These are phyloP conservation scores for Massarina eburnea DNA, from an alignment of 2,329 filamentous ascomycete species.

Conservation along the genomic window DNA sequence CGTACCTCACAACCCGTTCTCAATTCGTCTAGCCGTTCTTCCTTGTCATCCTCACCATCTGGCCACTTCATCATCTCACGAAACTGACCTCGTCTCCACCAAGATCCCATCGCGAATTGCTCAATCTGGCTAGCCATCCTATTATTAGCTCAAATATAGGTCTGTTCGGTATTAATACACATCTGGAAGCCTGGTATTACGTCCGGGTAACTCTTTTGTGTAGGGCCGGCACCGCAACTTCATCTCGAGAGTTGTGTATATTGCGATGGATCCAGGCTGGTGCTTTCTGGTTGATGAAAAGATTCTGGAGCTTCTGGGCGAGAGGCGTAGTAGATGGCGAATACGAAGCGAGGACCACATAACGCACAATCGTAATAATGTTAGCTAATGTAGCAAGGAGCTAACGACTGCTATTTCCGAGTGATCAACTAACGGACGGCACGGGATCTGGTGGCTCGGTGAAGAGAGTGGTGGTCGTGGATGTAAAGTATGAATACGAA, in stretches of 20 bases:
- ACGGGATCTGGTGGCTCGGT: constrained; percentile 8
- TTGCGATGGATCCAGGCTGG: constrained; percentile 20
- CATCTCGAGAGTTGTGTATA: constrained; percentile 13
- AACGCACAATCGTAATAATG: constrained; percentile 1
- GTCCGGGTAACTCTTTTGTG: constrained; percentile 12
- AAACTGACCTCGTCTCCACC: constrained; percentile 12
- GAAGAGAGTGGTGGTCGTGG: constrained; percentile 14
- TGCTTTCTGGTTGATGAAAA: constrained; percentile 1
- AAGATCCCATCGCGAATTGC: constrained; percentile 17
- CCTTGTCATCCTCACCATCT: constrained; percentile 9
- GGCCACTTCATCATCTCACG: constrained; percentile 12
- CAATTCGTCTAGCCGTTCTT: neutral
- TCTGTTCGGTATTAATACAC: constrained; percentile 20
- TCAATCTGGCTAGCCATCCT: constrained; percentile 19
- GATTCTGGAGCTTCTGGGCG: constrained; percentile 4
- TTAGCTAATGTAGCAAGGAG: neutral
- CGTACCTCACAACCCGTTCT: neutral
- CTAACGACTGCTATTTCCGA: constrained; percentile 3
- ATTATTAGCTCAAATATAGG: constrained; percentile 27
- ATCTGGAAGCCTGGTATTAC: constrained; percentile 19
- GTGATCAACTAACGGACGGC: constrained; percentile 7
- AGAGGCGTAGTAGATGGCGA: constrained; percentile 8
- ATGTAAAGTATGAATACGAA: constrained; percentile 35
- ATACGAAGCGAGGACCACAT: constrained; percentile 22
- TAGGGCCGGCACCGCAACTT: constrained; percentile 20